Evolutionary conservation across 2,329 filamentous ascomycete species (phyloP).

Genomic region (Cercospora sp.): DNA sequence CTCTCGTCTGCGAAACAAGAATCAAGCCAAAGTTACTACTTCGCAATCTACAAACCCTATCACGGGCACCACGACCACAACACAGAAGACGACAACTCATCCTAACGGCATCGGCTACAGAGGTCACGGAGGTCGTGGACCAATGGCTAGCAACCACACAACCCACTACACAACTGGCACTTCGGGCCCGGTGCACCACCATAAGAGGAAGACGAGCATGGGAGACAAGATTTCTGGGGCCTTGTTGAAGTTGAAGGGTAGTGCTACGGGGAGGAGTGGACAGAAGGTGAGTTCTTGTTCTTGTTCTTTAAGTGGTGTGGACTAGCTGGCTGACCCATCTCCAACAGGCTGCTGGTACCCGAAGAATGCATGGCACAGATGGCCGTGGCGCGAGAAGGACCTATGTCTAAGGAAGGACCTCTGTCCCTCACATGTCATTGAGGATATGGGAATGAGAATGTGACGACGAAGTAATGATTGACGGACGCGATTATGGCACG

Average conservation of each 20-base stretch:
- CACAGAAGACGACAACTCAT: constrained; percentile 37
- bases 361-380: constrained; percentile 41
- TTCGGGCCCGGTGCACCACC: constrained; percentile 56
- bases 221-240: constrained; percentile 79
- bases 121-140: constrained; percentile 31
- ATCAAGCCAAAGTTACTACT: constrained; percentile 46
- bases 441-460: background rate
- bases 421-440: background rate
- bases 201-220: constrained; percentile 65
- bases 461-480: background rate
- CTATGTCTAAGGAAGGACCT: background rate
- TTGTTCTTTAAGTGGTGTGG: too few relatives aligned
- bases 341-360: constrained; percentile 38
- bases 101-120: constrained; percentile 32
- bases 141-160: constrained; percentile 30
- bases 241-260: constrained; percentile 71
- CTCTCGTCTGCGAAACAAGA: constrained; percentile 53
- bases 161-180: constrained; percentile 33
- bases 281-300: constrained; percentile 58
- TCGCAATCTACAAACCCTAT: constrained; percentile 45
- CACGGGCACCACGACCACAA: constrained; percentile 44
- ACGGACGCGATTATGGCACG: background rate
- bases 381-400: constrained; percentile 30
- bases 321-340: constrained; percentile 4
- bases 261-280: constrained; percentile 66